phyloP scores from a whole-genome alignment of 1,284 basidiomycete genomes.

The Puccinia polysora region DNA sequence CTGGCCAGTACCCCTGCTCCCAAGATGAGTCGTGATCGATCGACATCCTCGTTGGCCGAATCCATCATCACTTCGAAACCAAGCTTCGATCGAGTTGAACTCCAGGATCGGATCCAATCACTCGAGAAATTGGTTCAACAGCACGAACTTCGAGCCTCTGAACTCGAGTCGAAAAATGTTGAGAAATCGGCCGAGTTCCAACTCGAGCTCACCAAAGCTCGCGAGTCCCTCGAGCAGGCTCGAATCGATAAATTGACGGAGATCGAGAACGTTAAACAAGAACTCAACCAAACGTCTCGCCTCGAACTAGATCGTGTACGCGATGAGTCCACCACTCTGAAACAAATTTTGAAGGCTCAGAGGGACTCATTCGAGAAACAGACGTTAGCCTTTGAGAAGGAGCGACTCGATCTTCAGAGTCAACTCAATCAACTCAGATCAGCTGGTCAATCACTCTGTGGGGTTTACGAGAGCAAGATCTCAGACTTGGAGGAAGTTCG shows the following conservation, averaged over 20 bases:
- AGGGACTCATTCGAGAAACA: background rate
- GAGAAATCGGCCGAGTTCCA: background rate
- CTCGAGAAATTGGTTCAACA: background rate
- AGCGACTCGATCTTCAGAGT: background rate
- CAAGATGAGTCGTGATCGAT: no score
- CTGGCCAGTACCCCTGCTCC: background rate
- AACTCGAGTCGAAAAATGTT: background rate
- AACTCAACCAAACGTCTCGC: background rate
- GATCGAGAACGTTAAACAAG: background rate
- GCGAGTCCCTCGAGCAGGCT: background rate
- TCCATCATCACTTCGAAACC: background rate
- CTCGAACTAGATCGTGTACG: background rate
- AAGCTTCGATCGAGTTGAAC: background rate
- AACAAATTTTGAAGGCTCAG: background rate
- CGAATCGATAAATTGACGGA: background rate
- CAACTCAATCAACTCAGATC: constrained; percentile 20
- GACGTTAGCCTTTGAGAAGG: background rate
- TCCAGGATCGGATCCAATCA: background rate
- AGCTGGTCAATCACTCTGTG: constrained; percentile 28
- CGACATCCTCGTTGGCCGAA: no score
- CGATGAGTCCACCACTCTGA: background rate
- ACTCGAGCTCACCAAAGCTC: background rate
- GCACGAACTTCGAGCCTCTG: background rate
- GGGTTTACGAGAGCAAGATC: constrained; percentile 27
- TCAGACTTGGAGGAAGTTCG: background rate